Conservation (phyloP, 805 yeast genomes). For the Wickerhamomyces bovis region DNA sequence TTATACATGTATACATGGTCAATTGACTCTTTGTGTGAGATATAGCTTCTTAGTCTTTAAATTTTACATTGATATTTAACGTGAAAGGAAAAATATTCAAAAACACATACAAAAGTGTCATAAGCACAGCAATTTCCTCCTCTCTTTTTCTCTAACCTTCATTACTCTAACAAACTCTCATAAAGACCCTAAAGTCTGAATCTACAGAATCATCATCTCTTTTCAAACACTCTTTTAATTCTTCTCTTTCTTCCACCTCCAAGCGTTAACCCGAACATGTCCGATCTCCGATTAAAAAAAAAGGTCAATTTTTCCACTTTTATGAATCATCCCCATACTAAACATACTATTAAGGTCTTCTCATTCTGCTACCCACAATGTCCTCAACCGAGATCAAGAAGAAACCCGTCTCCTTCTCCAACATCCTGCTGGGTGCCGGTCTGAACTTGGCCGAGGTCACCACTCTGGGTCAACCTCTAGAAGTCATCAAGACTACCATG, state of each 20-base stretch:
- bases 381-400: conserved; percentile 42
- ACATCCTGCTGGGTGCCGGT: conserved; percentile 90
- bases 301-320: not conserved
- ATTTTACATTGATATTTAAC: no score
- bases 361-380: not conserved
- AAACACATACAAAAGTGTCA: no score
- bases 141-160: no score
- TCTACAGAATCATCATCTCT: no score
- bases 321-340: not conserved
- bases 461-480: conserved; percentile 94
- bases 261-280: not conserved
- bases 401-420: conserved; percentile 83
- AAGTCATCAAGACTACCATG: conserved; percentile 95
- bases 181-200: no score
- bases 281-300: not conserved
- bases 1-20: no score
- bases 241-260: no score
- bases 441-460: conserved; percentile 90
- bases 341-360: not conserved
- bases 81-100: no score
- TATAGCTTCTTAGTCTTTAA: no score
- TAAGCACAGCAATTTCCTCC: no score
- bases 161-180: no score
- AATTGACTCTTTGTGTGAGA: no score
- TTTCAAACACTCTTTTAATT: conserved; percentile 23